A percentile compares a stretch with the other conserved stretches of the same genome.
phyloP scores from a whole-genome alignment of 2,329 filamentous ascomycete species.

The Penicillium rolfsii region DNA sequence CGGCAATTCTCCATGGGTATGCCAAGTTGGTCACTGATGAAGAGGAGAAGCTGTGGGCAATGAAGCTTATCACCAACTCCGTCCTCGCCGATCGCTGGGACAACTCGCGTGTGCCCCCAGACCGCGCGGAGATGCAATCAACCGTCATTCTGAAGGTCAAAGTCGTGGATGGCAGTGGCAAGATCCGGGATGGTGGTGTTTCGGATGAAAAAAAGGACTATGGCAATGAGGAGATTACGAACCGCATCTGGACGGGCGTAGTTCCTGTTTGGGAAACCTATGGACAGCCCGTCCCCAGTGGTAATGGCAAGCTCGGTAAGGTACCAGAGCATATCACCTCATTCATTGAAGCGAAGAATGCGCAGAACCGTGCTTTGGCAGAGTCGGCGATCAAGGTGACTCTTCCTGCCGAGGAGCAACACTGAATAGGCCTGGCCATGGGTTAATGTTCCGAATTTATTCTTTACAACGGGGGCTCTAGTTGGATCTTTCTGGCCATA shows the following conservation, averaged over 20 bases:
- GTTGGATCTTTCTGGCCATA: background rate
- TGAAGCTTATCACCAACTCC: constrained; percentile 75
- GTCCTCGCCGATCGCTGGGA: constrained; percentile 72
- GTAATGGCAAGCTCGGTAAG: constrained; percentile 60
- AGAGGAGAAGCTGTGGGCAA: constrained; percentile 75
- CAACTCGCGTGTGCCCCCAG: constrained; percentile 70
- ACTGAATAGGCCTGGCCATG: constrained; percentile 19
- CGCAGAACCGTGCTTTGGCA: constrained; percentile 49
- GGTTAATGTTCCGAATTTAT: background rate
- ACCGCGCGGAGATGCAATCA: constrained; percentile 71
- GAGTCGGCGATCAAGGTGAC: constrained; percentile 33
- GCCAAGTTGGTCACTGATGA: constrained; percentile 67
- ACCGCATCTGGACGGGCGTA: constrained; percentile 63
- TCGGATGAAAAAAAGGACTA: constrained; percentile 63
- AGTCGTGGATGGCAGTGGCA: constrained; percentile 73
- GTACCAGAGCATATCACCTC: constrained; percentile 65
- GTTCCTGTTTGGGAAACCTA: constrained; percentile 66
- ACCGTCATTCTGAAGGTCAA: constrained; percentile 72
- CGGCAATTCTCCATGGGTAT: constrained; percentile 75
- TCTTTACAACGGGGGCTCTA: background rate
- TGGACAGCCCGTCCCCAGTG: constrained; percentile 64
- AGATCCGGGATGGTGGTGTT: constrained; percentile 69
- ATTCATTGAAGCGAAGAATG: constrained; percentile 56
- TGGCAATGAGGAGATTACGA: constrained; percentile 50
- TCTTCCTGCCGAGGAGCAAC: constrained; percentile 37